A percentile compares a stretch with the other conserved stretches of the same genome.
These are phyloP conservation scores for Alternaria conjuncta DNA, from an alignment of 2,329 filamentous ascomycete genomes.

Conservation along the genomic window DNA sequence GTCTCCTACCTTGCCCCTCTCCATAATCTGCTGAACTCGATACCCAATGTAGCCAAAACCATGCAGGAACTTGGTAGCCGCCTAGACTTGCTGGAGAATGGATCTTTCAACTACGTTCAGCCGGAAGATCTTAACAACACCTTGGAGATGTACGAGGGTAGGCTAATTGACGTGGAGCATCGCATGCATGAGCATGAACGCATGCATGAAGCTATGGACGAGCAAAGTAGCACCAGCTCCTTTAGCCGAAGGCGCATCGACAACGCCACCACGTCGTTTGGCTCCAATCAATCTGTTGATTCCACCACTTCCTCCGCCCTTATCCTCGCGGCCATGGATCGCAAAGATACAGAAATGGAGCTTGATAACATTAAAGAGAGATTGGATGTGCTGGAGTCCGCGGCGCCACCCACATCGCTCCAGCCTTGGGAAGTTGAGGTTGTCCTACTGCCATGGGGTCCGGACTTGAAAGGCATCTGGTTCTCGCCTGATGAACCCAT, in stretches of 20 bases:
- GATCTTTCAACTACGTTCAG: constrained; percentile 70
- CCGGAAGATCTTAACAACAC: constrained; percentile 73
- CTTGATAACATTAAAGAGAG: constrained; percentile 58
- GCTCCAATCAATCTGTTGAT: constrained; percentile 46
- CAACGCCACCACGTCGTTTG: constrained; percentile 48
- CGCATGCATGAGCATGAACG: constrained; percentile 52
- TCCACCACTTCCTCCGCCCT: constrained; percentile 50
- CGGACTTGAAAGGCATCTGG: constrained; percentile 61
- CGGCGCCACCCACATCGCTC: constrained; percentile 63
- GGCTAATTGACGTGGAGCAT: constrained; percentile 72
- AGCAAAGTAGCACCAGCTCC: constrained; percentile 35
- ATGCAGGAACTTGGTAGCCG: constrained; percentile 68
- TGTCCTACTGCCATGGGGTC: constrained; percentile 74
- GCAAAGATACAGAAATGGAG: constrained; percentile 51
- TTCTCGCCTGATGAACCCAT: constrained; percentile 52
- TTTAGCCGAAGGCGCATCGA: constrained; percentile 39
- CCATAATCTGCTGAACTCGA: constrained; percentile 45
- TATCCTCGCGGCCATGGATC: constrained; percentile 44
- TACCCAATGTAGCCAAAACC: constrained; percentile 53
- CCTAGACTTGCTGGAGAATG: constrained; percentile 71
- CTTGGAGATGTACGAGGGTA: constrained; percentile 70
- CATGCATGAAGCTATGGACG: constrained; percentile 40
- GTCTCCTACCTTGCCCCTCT: constrained; percentile 45
- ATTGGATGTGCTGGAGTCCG: constrained; percentile 62
- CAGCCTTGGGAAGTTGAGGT: constrained; percentile 79